phyloP scores from a whole-genome alignment of 768 basidiomycete genomes.

The Clathrus columnatus region DNA sequence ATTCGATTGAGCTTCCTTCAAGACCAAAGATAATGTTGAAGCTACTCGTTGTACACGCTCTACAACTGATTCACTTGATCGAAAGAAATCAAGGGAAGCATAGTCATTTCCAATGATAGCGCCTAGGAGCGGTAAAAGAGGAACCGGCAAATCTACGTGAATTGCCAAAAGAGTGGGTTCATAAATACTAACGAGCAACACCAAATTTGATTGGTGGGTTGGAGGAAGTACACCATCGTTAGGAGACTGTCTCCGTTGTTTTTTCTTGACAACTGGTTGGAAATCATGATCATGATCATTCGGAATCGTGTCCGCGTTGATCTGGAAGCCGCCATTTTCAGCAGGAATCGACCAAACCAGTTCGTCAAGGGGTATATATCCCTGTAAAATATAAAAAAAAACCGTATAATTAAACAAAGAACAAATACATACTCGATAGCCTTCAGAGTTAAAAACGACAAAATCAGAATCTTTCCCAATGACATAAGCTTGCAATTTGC shows the following conservation, averaged over 20 bases:
- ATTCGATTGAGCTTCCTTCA: conserved; percentile 9
- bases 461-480: conserved; percentile 79
- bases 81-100: conserved; percentile 17
- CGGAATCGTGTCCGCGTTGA: conserved; percentile 1
- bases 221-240: conserved; percentile 3
- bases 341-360: conserved; percentile 52
- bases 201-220: conserved; percentile 18
- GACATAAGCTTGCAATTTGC: conserved; percentile 62
- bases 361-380: conserved; percentile 69
- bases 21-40: conserved; percentile 1
- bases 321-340: conserved; percentile 1
- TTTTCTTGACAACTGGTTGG: conserved; percentile 3
- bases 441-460: conserved; percentile 65
- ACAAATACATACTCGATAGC: conserved; percentile 31
- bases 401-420: background rate
- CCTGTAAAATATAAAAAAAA: conserved; percentile 22
- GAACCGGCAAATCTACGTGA: conserved; percentile 57
- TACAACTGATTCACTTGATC: background rate
- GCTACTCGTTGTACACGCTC: conserved; percentile 4
- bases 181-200: conserved; percentile 50
- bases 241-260: conserved; percentile 1
- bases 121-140: conserved; percentile 68
- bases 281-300: background rate
- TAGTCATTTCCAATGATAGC: conserved; percentile 80
- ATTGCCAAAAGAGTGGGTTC: conserved; percentile 52